Percentiles rank a stretch among this genome's conserved stretches.
phyloP scores from a whole-genome alignment of 495 filamentous ascomycete genomes.

The Chaetomium cochliodes region DNA sequence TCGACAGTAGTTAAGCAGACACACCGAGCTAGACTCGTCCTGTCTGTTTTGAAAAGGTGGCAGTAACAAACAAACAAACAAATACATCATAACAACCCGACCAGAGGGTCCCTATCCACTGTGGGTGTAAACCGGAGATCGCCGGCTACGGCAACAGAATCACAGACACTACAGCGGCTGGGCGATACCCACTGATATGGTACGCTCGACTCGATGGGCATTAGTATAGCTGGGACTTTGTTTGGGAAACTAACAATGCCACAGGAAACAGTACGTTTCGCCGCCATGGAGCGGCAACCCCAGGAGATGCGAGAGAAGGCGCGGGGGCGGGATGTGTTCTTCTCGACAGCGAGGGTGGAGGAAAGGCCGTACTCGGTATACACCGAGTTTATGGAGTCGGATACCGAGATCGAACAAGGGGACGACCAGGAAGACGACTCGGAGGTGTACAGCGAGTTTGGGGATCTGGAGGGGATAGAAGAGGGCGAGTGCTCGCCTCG shows the following conservation, averaged over 20 bases:
- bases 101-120: neutral
- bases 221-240: neutral
- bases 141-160: constrained; percentile 43
- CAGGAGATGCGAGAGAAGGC: constrained; percentile 52
- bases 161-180: neutral
- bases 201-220: constrained; percentile 15
- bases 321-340: constrained; percentile 47
- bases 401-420: constrained; percentile 63
- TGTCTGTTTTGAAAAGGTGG: constrained; percentile 20
- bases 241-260: constrained; percentile 20
- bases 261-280: constrained; percentile 31
- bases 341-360: constrained; percentile 39
- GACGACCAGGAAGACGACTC: constrained; percentile 54
- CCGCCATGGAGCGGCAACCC: constrained; percentile 23
- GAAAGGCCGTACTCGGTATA: constrained; percentile 59
- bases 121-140: constrained; percentile 23
- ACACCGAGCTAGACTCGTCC: constrained; percentile 23
- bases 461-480: constrained; percentile 43
- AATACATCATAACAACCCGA: neutral
- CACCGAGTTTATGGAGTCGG: constrained; percentile 73
- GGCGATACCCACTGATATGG: constrained; percentile 28
- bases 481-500: constrained; percentile 64
- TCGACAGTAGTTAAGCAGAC: constrained; percentile 24
- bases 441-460: constrained; percentile 50
- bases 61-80: neutral